A percentile compares a stretch with the other conserved stretches of the same genome.
phyloP scores from a whole-genome alignment of 805 yeast genomes.

The Saturnispora mendoncae region DNA sequence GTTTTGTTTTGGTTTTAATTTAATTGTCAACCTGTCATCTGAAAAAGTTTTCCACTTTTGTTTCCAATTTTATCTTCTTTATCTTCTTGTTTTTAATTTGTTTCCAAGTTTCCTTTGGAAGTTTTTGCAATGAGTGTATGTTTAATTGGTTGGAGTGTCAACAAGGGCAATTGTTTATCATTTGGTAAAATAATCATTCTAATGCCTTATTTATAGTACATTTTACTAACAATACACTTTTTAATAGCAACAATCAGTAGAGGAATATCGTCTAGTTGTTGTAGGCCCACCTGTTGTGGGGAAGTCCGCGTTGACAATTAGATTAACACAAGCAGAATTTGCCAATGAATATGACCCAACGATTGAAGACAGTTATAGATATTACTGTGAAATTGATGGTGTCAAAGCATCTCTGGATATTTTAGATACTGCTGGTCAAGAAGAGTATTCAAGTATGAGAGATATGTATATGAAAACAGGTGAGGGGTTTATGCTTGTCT shows the following conservation, averaged over 20 bases:
- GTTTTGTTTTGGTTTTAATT: no score
- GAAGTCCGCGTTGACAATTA: slow-evolving; percentile 91
- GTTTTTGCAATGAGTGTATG: slow-evolving; percentile 1
- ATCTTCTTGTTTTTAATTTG: no score
- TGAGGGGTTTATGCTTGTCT: slow-evolving; percentile 85
- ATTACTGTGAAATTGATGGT: slow-evolving; percentile 76
- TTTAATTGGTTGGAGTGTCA: not conserved
- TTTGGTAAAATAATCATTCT: no score
- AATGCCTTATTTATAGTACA: no score
- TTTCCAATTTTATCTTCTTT: not conserved
- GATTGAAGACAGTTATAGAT: slow-evolving; percentile 85
- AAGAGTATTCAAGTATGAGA: slow-evolving; percentile 87
- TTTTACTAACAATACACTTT: not conserved
- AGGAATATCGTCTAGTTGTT: slow-evolving; percentile 88
- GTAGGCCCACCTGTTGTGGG: slow-evolving; percentile 99
- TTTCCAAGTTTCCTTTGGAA: no score
- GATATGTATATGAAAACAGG: slow-evolving; percentile 96
- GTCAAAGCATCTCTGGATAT: slow-evolving; percentile 76
- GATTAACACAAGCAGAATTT: slow-evolving; percentile 87
- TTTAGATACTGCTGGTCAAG: slow-evolving; percentile 97
- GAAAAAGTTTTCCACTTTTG: not conserved
- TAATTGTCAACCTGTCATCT: no score
- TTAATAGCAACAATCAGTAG: slow-evolving; percentile 4
- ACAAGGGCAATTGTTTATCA: slow-evolving; percentile 1
- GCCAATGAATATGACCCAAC: slow-evolving; percentile 98